These are phyloP conservation scores for Trapa incisa DNA, from an alignment of 345 rosid species.

Conservation along the genomic window DNA sequence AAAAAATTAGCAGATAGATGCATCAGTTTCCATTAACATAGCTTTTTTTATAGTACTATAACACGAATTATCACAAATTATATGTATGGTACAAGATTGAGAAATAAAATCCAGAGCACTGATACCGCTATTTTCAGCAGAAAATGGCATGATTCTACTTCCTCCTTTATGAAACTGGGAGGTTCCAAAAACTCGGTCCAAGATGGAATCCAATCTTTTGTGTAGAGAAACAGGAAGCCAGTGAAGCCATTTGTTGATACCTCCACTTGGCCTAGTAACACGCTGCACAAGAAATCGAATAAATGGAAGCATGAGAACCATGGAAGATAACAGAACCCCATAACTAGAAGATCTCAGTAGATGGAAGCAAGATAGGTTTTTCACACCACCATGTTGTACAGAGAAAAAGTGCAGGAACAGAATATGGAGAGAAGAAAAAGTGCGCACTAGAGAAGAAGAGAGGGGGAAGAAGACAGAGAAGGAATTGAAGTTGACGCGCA, in stretches of 20 bases:
- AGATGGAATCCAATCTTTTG: constrained; percentile 25
- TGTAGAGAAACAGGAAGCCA: constrained; percentile 75
- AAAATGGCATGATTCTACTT: constrained; percentile 14
- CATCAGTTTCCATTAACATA: not conserved
- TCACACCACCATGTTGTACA: too few relatives aligned
- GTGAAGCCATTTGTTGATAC: constrained; percentile 59
- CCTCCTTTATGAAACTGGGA: constrained; percentile 11
- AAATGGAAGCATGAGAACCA: not conserved
- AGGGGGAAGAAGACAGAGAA: not conserved
- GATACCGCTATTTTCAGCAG: constrained; percentile 28
- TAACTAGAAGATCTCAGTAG: not conserved
- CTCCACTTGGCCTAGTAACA: constrained; percentile 66
- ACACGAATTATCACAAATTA: too few relatives aligned
- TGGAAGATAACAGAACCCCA: not conserved
- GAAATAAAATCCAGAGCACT: not conserved
- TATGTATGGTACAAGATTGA: not conserved
- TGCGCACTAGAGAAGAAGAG: not conserved
- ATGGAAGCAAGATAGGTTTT: not conserved
- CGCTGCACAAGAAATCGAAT: constrained; percentile 29
- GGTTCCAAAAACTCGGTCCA: constrained; percentile 24
- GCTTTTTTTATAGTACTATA: not conserved
- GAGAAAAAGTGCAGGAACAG: too few relatives aligned
- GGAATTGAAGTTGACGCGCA: constrained; percentile 11
- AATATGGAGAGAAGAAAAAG: not conserved
- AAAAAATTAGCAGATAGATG: constrained; percentile 4